Evolutionary conservation across 192 early-diverging fungal species (phyloP), one percentile per base, ranked within the genome.

Genomic region (Diversispora epigaea): DNA sequence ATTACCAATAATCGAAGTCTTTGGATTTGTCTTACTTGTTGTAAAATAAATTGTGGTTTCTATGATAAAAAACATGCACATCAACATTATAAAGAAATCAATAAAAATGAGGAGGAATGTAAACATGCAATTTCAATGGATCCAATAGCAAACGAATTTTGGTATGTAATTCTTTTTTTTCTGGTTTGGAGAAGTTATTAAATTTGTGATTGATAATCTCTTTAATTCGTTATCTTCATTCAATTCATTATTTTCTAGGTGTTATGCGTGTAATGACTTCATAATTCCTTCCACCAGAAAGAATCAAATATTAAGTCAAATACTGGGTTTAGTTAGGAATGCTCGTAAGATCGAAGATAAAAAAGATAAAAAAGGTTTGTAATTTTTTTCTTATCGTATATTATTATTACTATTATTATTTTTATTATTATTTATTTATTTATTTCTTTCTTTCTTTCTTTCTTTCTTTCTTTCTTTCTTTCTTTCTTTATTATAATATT

Each of bases 11-110:
- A 69, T n/a, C n/a, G 67, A 4, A 50, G 50, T 0, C 52, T 81
- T 4, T 81, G 77, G 77, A 61, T 81, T 45, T 82, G 81, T 61
- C 65, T 82, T 58, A 62, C 32, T 46, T 82, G 81, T 58, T 61
- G 54, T 39, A 56, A 82, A 49, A 65, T 77, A 44, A 74, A 82
- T n/a, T 82, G 81, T 67, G 81, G 81, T 14, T 68, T 73, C 17
- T 1, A 52, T 6, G 19, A 68, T 52, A 72, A 72, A 19, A 17
- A 71, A 46, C 81, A 82, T 58, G 77, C 76, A 17, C 2, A 76
- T 3, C 8, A 43, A 5, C 81, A 82, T 39, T 71, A 76, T 61
- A 62, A 77, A 60, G 69, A 46, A 67, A 76, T 14, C 11, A 61
- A 6, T 57, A 68, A n/a, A 32, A 32, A 32, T 32, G 25, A 32